Conservation (phyloP, 345 rosid genomes). For the Pistacia integerrima region DNA sequence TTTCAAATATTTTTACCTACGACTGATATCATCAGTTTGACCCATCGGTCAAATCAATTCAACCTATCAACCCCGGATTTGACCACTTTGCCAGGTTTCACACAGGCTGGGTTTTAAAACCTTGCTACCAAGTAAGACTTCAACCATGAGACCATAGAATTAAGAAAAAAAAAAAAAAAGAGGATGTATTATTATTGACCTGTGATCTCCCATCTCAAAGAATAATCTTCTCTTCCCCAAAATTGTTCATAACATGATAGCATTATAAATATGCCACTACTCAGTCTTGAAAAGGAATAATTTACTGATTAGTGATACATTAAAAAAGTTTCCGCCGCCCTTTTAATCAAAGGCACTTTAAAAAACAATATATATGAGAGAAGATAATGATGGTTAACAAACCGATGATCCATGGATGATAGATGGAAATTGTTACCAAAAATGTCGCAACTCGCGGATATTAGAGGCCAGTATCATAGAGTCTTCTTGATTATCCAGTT, state of each 20-base stretch:
- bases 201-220: not conserved
- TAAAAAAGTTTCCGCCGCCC: not conserved
- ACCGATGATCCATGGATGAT: not conserved
- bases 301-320: not conserved
- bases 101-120: no score
- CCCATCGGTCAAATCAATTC: no score
- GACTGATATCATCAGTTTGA: no score
- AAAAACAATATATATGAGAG: not conserved
- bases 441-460: not conserved
- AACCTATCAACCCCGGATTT: no score
- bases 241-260: conserved; percentile 1
- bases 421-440: not conserved
- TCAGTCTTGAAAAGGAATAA: not conserved
- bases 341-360: not conserved
- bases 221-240: not conserved
- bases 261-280: not conserved
- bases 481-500: not conserved
- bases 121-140: no score
- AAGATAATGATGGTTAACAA: not conserved
- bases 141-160: no score
- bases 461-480: not conserved
- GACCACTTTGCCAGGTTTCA: no score
- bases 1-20: no score
- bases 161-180: no score
- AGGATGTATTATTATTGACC: conserved; percentile 2